Percentiles rank a stretch among this genome's conserved stretches.
Conservation (phyloP, 2,329 filamentous ascomycete species). For the Hysterium pulicare region DNA sequence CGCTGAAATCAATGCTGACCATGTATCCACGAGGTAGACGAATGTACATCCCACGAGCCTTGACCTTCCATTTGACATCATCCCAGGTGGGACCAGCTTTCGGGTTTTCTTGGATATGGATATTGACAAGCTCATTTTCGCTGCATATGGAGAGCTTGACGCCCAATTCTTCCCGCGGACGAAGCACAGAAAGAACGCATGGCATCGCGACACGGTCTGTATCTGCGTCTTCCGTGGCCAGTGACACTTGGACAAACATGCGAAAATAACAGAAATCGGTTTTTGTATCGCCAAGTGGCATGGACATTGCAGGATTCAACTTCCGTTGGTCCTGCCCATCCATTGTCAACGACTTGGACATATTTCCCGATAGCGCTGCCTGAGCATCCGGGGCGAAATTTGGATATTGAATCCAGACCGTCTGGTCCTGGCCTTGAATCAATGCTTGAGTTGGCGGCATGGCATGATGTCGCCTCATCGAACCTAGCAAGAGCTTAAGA, state of each 20-base stretch:
- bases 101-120: slow-evolving; percentile 68
- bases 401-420: slow-evolving; percentile 79
- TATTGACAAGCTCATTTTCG: slow-evolving; percentile 72
- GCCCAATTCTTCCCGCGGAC: slow-evolving; percentile 65
- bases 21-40: slow-evolving; percentile 73
- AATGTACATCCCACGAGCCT: slow-evolving; percentile 63
- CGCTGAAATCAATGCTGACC: slow-evolving; percentile 66
- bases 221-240: slow-evolving; percentile 68
- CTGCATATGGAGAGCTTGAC: slow-evolving; percentile 73
- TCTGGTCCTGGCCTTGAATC: slow-evolving; percentile 75
- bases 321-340: slow-evolving; percentile 38
- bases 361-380: slow-evolving; percentile 63
- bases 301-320: slow-evolving; percentile 58
- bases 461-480: slow-evolving; percentile 80
- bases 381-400: slow-evolving; percentile 67
- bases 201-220: slow-evolving; percentile 67
- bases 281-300: slow-evolving; percentile 73
- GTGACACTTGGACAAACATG: slow-evolving; percentile 68
- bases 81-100: slow-evolving; percentile 72
- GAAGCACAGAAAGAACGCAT: slow-evolving; percentile 71
- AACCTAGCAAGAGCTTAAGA: slow-evolving; percentile 70
- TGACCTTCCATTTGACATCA: slow-evolving; percentile 74
- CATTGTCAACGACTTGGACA: slow-evolving; percentile 44
- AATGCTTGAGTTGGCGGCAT: slow-evolving; percentile 63
- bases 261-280: slow-evolving; percentile 76